Evolutionary conservation across 495 filamentous ascomycete species (phyloP), one percentile per base, ranked within the genome.

Genomic region (Acidomyces sp.): DNA sequence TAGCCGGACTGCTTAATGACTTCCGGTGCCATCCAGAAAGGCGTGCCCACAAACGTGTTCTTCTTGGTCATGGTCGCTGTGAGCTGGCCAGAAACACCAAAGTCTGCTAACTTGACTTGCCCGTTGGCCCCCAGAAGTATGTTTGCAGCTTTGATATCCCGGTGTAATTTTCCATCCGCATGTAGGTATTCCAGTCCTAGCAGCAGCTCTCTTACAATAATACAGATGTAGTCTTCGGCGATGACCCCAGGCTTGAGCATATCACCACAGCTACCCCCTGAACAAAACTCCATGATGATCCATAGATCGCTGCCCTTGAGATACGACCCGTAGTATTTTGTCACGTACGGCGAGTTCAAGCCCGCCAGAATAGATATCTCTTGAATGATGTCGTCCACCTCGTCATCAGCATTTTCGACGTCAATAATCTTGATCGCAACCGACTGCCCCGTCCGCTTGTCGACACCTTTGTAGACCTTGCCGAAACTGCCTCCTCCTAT

Each of bases 11-110:
- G 86, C 65, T 93, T 93, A 60, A 97, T 97, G 22, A 97, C 90
- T 59, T 97, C 90, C 6, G 90, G 90, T 3, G 90, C 90, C 90
- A 97, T 97, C 90, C 90, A 97, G 62, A 95, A 97, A 0, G 90
- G 90, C 2, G 90, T 96, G 11, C 90, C 90, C 17, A 97, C 90
- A 56, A 97, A 97, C 0, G 90, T 97, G 55, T 96, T 97, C 61
- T 94, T 94, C 64, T 95, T 93, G 18, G 92, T 94, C 83, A 95
- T 96, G n/a, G 90, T 95, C 1, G 85, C 85, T 17, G 88, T 87
- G n/a, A 97, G 68, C 55, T 97, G 90, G 11, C 88, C 86, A 17
- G 88, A 93, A 12, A 97, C 90, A 31, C 90, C 90, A 62, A 97
- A 97, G 61, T 97, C 90, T 6, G 90, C 90, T 42, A 97, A 65